Percentiles rank a stretch among this genome's conserved stretches.
Evolutionary conservation across 192 early-diverging fungal species (phyloP).

Genomic region (Coemansia sp.): DNA sequence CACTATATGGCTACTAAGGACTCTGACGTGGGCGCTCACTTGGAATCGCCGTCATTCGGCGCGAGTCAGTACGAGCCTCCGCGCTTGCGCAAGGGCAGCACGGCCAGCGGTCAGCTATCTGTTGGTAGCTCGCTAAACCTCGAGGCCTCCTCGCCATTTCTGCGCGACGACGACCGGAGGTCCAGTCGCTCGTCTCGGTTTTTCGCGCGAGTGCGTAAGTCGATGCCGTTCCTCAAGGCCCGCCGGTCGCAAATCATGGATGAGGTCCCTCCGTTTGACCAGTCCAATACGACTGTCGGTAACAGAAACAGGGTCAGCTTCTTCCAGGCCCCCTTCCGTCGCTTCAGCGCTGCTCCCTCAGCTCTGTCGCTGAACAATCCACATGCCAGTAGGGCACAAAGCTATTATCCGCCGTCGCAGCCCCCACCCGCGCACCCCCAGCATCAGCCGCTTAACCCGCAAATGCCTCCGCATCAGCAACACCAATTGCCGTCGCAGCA

Average conservation of each 20-base stretch:
- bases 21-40: constrained; percentile 19
- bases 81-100: constrained; percentile 51
- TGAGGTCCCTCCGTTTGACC: constrained; percentile 42
- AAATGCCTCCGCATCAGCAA: constrained; percentile 1
- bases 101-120: constrained; percentile 48
- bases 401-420: constrained; percentile 31
- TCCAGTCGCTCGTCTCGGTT: constrained; percentile 49
- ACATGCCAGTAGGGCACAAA: not conserved
- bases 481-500: no score
- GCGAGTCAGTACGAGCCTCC: constrained; percentile 55
- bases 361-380: constrained; percentile 37
- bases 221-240: constrained; percentile 54
- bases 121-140: constrained; percentile 51
- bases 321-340: constrained; percentile 46
- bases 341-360: constrained; percentile 51
- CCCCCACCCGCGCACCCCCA: constrained; percentile 24
- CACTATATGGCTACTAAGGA: constrained; percentile 24
- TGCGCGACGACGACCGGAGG: constrained; percentile 48
- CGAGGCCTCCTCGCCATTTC: constrained; percentile 48
- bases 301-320: constrained; percentile 46
- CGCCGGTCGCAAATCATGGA: constrained; percentile 46
- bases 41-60: constrained; percentile 48
- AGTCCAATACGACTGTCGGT: constrained; percentile 31
- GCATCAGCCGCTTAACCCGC: not conserved
- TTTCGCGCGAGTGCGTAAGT: constrained; percentile 49